Base-by-base conservation (phyloP, 2,329 filamentous ascomycete genomes). In the Trichoderma brevicompactum region DNA sequence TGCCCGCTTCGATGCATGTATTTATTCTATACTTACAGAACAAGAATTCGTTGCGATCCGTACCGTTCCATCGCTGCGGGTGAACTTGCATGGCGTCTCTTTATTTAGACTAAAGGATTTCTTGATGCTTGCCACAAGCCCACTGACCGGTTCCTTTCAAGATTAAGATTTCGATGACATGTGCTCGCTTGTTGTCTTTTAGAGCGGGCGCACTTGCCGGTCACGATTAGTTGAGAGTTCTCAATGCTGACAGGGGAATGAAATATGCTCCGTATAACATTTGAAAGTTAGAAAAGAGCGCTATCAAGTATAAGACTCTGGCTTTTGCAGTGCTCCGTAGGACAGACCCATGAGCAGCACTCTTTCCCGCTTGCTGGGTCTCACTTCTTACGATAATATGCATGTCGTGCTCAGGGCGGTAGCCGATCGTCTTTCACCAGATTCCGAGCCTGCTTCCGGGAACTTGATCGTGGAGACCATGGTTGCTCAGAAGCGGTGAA, bases 361-460 rank as follows among this genome's bases (percentile, higher is more conserved):
- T 48, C 32, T n/a, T 32, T 46, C 1, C 50, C 46, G 49, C 40
- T 48, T 17, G n/a, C 40, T n/a, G 13, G 41, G 13, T 17, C 40
- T 48, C 50, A 56, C 19, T 36, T 46, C 32, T 36, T 46, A 54
- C 38, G 43, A 56, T 46, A 64, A 64, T 15, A 17, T 46, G 40
- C n/a, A 61, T 61, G 58, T 52, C n/a, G 58, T 61, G 58, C 46
- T 50, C 46, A 43, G 46, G 38, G 41, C 36, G 41, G 58, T 41
- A 61, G 58, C 58, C 58, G 58, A 61, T 61, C 58, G 12, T 52
- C 58, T 43, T 34, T 19, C 58, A 61, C 58, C 48, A 62, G 48
- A 53, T 53, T 53, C 48, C 48, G 59, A 62, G 28, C 59, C 59
- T 38, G n/a, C 48, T 53, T 62, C 59, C 46, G 49, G 49, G n/a